Percentiles rank a stretch among this genome's conserved stretches.
phyloP scores from a whole-genome alignment of 2,329 filamentous ascomycete genomes.

The Botrytis squamosa region DNA sequence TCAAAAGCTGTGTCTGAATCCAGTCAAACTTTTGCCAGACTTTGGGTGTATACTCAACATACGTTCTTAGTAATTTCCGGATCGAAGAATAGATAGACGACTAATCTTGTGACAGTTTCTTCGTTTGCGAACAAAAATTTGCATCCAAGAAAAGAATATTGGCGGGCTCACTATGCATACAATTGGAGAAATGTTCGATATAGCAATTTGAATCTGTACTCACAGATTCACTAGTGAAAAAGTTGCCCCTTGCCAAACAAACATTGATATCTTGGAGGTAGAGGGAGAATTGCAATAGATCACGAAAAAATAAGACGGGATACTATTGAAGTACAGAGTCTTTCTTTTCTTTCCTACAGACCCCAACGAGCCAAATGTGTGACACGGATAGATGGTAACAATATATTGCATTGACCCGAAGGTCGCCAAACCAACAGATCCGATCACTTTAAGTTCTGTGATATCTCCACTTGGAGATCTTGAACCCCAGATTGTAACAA shows the following conservation, averaged over 20 bases:
- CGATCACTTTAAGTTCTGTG: background rate
- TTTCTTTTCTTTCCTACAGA: background rate
- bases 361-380: background rate
- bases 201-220: background rate
- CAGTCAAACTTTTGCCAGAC: background rate
- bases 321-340: background rate
- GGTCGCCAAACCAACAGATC: background rate
- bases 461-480: constrained; percentile 1
- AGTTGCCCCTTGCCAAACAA: background rate
- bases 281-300: background rate
- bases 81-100: background rate
- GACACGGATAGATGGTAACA: background rate
- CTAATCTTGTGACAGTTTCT: background rate
- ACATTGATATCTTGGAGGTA: background rate
- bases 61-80: background rate
- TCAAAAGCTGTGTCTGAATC: too few relatives aligned
- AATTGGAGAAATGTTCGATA: background rate
- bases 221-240: background rate
- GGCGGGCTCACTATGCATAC: background rate
- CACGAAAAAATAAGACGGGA: background rate
- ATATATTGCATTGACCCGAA: background rate
- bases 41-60: background rate
- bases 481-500: background rate
- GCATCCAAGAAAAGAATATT: background rate
- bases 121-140: background rate